phyloP scores from a whole-genome alignment of 2,329 filamentous ascomycete species.

The Arachnopeziza araneosa region DNA sequence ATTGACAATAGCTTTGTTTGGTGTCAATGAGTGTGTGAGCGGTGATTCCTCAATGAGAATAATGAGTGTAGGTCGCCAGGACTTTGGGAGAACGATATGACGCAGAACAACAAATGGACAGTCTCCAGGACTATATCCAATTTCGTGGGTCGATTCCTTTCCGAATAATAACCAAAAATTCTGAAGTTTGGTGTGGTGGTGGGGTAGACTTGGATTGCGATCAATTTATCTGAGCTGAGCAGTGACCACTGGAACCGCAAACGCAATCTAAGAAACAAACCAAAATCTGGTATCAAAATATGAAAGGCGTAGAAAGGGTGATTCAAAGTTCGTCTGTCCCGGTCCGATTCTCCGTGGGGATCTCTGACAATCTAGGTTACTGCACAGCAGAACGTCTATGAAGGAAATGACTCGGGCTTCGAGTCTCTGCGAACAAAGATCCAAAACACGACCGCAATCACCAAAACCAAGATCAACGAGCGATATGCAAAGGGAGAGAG shows the following conservation, averaged over 20 bases:
- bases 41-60: not conserved
- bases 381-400: slow-evolving; percentile 9
- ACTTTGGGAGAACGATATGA: not conserved
- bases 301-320: not conserved
- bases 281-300: not conserved
- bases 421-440: slow-evolving; percentile 7
- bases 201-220: slow-evolving; percentile 4
- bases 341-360: not conserved
- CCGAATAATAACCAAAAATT: not conserved
- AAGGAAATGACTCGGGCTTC: slow-evolving; percentile 12
- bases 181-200: slow-evolving; percentile 1
- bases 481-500: not conserved
- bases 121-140: not conserved
- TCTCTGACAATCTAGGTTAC: slow-evolving; percentile 3
- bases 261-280: not conserved
- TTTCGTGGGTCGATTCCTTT: not conserved
- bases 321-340: not conserved
- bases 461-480: slow-evolving; percentile 1
- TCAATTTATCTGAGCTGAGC: slow-evolving; percentile 12
- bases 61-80: not conserved
- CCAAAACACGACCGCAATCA: not conserved
- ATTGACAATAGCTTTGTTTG: not conserved
- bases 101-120: not conserved
- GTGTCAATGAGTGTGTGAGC: not conserved
- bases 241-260: not conserved